Base-by-base conservation (phyloP, 2,329 filamentous ascomycete genomes). In the Pochonia chlamydosporia region DNA sequence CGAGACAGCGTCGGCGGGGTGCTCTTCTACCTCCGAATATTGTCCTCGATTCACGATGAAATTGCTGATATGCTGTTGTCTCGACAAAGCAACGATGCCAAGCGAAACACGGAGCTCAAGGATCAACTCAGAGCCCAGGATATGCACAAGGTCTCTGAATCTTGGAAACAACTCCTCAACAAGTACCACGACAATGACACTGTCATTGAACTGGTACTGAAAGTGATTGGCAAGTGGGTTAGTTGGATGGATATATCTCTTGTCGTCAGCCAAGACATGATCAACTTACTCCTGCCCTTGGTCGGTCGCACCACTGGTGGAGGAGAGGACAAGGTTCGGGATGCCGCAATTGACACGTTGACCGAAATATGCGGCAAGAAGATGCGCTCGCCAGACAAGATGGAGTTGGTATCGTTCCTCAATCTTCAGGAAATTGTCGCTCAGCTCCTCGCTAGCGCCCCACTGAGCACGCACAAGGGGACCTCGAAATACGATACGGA, bases 181-280 rank as follows among this genome's bases (percentile, higher is more conserved):
- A 81, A 85, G 59, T 97, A 91, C 78, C 75, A 77, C 55, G 79
- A 79, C 60, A 81, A 86, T 55, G 84, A 90, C 60, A 65, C 70
- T 36, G 78, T 97, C 49, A 78, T 95, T 37, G 90, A 96, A 65
- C 84, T 95, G 76, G 91, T 88, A 57, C 76, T 99, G 45, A 89
- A 86, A 67, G 86, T 90, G n/a, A 82, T 99, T 54, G 90, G 89
- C 31, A 93, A 92, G 65, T 99, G 93, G 92, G 90, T 96, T 51
- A 95, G 90, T 76, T 99, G 93, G 93, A 95, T 95, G 60, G 93
- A 97, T 62, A 97, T 99, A 58, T 87, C 87, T 43, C 75, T 99
- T 48, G 84, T 99, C 39, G 89, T 99, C 58, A 95, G 95, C 66
- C 82, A 91, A 62, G 81, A 85, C 46, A 93, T 96, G 78, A 81